Percentiles rank a stretch among this genome's conserved stretches.
phyloP scores from a whole-genome alignment of 768 basidiomycete genomes.

The Mycena vulgaris region DNA sequence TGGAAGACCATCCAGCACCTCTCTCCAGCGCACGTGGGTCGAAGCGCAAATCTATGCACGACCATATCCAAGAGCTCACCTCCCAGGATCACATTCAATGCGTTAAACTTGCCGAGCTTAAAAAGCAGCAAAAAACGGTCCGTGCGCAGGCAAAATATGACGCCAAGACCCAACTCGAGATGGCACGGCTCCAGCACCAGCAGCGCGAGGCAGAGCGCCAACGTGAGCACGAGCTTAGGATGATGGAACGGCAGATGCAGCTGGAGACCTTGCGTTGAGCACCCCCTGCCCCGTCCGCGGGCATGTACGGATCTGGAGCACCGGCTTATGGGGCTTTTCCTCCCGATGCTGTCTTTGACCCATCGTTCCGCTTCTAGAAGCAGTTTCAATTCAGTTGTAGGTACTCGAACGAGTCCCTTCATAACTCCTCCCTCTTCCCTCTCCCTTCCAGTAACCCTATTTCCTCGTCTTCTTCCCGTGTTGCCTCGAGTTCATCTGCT shows the following conservation, averaged over 20 bases:
- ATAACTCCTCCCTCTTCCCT: not conserved
- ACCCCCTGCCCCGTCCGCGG: not conserved
- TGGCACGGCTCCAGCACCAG: conserved; percentile 18
- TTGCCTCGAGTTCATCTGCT: not conserved
- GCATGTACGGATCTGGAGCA: not conserved
- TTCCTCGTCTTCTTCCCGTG: not conserved
- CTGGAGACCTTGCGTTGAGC: not conserved
- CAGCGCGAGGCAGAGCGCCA: conserved; percentile 14
- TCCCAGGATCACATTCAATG: not conserved
- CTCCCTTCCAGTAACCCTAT: not conserved
- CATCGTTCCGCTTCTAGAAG: not conserved
- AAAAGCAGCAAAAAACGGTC: not conserved
- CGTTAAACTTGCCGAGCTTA: not conserved
- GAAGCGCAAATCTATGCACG: conserved; percentile 8
- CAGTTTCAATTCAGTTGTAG: not conserved
- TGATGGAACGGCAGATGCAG: conserved; percentile 25
- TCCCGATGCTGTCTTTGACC: not conserved
- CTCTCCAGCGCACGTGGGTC: not conserved
- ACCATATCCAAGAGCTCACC: not conserved
- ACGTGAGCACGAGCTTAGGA: conserved; percentile 25
- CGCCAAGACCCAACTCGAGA: conserved; percentile 14
- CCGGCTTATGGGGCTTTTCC: conserved; percentile 1
- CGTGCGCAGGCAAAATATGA: conserved; percentile 3
- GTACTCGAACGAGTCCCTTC: not conserved
- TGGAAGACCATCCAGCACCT: not conserved